Percentiles rank a stretch among this genome's conserved stretches.
These are phyloP conservation scores for Fusarium beomiforme DNA, from an alignment of 2,329 filamentous ascomycete species.

Conservation along the genomic window DNA sequence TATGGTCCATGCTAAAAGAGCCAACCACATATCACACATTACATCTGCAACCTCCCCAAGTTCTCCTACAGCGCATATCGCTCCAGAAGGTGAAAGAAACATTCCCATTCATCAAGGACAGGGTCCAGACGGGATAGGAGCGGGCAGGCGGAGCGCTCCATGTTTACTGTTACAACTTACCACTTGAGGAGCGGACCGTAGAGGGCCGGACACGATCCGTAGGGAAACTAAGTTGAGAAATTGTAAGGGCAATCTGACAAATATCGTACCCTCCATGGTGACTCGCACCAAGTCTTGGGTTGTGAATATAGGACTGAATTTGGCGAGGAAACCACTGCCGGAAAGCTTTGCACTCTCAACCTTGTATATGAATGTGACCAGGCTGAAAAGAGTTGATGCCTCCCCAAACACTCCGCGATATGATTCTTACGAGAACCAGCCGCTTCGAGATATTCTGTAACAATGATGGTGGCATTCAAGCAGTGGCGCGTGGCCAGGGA, in stretches of 20 bases:
- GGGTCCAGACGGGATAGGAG: slow-evolving; percentile 18
- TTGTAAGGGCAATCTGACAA: slow-evolving; percentile 14
- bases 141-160: slow-evolving; percentile 22
- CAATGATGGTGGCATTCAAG: slow-evolving; percentile 31
- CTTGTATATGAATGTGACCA: slow-evolving; percentile 10
- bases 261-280: slow-evolving; percentile 28
- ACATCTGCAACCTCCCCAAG: background rate
- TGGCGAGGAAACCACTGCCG: slow-evolving; percentile 4
- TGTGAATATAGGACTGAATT: background rate
- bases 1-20: background rate
- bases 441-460: slow-evolving; percentile 20
- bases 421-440: slow-evolving; percentile 8
- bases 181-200: slow-evolving; percentile 40
- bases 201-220: slow-evolving; percentile 38
- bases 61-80: background rate
- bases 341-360: background rate
- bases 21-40: background rate
- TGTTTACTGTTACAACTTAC: slow-evolving; percentile 6
- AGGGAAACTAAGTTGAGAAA: slow-evolving; percentile 26
- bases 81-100: background rate
- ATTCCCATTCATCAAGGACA: background rate
- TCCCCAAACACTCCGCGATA: slow-evolving; percentile 9
- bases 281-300: background rate
- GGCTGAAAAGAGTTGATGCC: slow-evolving; percentile 16
- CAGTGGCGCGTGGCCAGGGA: slow-evolving; percentile 39